Evolutionary conservation across 176 grass and related monocot species (phyloP), one percentile per base, ranked within the genome.

Genomic region (Thalia dealbata): DNA sequence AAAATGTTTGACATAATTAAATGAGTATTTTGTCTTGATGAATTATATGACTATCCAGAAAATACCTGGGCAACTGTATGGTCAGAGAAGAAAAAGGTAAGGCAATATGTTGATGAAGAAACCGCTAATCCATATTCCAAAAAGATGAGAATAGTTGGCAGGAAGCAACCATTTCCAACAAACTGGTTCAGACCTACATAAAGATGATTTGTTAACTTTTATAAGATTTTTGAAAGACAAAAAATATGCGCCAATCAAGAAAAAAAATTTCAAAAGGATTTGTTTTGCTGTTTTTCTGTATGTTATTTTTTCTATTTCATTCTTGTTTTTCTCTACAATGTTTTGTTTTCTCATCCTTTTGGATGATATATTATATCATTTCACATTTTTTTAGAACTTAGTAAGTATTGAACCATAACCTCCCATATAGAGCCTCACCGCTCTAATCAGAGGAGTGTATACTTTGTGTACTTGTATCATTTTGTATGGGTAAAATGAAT

Each of bases 11-110:
- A 28, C 32, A 38, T 30, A 14, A 12, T 1, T 14, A 63, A 63
- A 63, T n/a, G 26, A 63, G 22, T 21, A 52, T 74, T 52, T 22
- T 18, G 12, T 63, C 21, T 26, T 26, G 26, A 72, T 32, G 3
- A 48, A 66, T 24, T 27, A 73, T 3, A 45, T n/a, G 50, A 48
- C 24, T 76, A 55, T 30, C 64, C 14, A 70, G 29, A 59, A 79
- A 23, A 85, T 71, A 85, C 83, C 83, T 85, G 83, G 8, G 83
- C 83, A 76, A 80, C 28, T 66, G 78, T 77, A 77, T 85, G 83
- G 58, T 85, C 77, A 73, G 58, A 76, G 73, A 85, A 85, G 66
- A 85, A 75, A 56, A 85, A 85, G 14, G 83, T 85, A 27, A 85
- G 73, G 58, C 83, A 85, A 73, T 85, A 85, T 43, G 83, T 85